These are phyloP conservation scores for Corrigiola litoralis DNA, from an alignment of 179 eudicot genomes.

Conservation along the genomic window DNA sequence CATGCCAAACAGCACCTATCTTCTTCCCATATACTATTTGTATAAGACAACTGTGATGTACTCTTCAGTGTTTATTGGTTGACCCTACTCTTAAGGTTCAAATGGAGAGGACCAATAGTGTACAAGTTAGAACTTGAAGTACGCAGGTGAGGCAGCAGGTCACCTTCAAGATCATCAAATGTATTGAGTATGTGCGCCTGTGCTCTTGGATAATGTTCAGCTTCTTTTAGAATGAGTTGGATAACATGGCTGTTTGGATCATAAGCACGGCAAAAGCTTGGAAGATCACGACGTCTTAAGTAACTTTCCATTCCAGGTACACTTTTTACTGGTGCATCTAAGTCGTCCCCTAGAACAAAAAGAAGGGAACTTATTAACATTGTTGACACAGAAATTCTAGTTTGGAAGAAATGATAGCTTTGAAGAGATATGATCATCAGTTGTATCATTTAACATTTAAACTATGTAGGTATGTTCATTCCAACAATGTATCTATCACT, in stretches of 20 bases:
- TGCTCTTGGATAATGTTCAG: constrained; percentile 22
- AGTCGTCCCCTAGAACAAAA: constrained; percentile 15
- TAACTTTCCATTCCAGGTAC: constrained; percentile 41
- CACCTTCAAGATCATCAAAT: constrained; percentile 53
- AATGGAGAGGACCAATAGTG: constrained; percentile 41
- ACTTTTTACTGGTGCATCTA: constrained; percentile 33
- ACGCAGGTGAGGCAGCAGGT: constrained; percentile 33
- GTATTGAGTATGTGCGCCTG: constrained; percentile 60
- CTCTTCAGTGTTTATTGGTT: background rate
- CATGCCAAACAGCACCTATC: constrained; percentile 41
- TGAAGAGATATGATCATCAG: too few species aligned
- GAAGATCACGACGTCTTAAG: constrained; percentile 46
- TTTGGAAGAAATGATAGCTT: too few species aligned
- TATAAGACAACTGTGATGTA: constrained; percentile 1
- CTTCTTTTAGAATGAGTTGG: constrained; percentile 16
- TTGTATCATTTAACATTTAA: too few species aligned
- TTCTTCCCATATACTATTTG: constrained; percentile 40
- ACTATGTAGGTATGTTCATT: too few species aligned
- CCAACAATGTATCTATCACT: too few species aligned
- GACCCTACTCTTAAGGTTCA: constrained; percentile 22
- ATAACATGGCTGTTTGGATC: constrained; percentile 16
- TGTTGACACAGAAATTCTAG: background rate
- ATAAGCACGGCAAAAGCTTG: constrained; percentile 34
- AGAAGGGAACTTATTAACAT: too few species aligned
- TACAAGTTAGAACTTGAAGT: constrained; percentile 39